These are phyloP conservation scores for Aspergillus heteromorphus DNA, from an alignment of 495 filamentous ascomycete species.

Conservation along the genomic window DNA sequence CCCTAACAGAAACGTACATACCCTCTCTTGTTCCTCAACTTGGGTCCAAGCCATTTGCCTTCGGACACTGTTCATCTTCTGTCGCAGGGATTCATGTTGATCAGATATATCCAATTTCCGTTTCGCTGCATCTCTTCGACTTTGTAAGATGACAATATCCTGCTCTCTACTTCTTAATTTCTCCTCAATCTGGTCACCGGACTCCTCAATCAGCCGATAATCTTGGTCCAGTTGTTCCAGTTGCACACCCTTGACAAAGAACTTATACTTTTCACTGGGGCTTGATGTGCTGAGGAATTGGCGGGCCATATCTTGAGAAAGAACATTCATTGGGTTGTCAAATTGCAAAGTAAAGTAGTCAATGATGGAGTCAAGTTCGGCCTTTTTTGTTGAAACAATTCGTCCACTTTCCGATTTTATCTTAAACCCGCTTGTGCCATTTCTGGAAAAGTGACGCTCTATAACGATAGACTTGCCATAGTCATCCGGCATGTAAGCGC, in stretches of 20 bases:
- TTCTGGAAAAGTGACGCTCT: conserved; percentile 78
- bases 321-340: conserved; percentile 96
- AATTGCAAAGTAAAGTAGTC: conserved; percentile 92
- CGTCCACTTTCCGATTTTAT: conserved; percentile 69
- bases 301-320: conserved; percentile 92
- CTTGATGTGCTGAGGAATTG: conserved; percentile 86
- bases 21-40: conserved; percentile 53
- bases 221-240: conserved; percentile 88
- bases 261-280: conserved; percentile 84
- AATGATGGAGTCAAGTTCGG: conserved; percentile 86
- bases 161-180: conserved; percentile 45
- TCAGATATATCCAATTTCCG: conserved; percentile 52
- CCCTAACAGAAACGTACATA: conserved; percentile 13
- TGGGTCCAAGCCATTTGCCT: conserved; percentile 69
- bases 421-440: conserved; percentile 78
- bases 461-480: conserved; percentile 85
- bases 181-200: conserved; percentile 61
- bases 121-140: conserved; percentile 40
- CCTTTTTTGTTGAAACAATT: conserved; percentile 74
- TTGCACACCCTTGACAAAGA: conserved; percentile 93
- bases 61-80: conserved; percentile 44
- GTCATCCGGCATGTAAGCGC: conserved; percentile 74
- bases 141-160: conserved; percentile 45
- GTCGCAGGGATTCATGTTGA: conserved; percentile 51
- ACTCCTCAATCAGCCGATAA: conserved; percentile 72